These are phyloP conservation scores for Hericium erinaceus DNA, from an alignment of 768 basidiomycete genomes.

Conservation along the genomic window DNA sequence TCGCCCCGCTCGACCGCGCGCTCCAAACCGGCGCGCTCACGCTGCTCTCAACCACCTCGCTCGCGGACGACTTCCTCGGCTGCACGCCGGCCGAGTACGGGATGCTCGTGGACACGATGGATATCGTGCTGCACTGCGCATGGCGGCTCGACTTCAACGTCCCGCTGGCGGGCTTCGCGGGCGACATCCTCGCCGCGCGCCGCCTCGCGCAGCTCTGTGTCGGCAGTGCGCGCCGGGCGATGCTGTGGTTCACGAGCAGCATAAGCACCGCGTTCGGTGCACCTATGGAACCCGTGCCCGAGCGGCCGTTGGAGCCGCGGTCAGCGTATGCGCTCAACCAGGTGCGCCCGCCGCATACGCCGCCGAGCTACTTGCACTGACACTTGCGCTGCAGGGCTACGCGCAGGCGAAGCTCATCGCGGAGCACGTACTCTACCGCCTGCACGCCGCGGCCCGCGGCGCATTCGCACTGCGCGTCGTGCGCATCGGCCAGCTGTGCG, in stretches of 20 bases:
- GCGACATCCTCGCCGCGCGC: not conserved
- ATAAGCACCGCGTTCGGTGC: not conserved
- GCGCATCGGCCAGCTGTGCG: constrained; percentile 1
- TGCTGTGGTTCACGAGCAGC: not conserved
- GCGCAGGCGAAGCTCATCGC: not conserved
- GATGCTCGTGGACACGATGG: not conserved
- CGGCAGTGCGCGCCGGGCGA: not conserved
- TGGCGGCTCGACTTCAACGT: constrained; percentile 3
- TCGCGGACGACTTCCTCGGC: not conserved
- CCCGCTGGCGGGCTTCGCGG: not conserved
- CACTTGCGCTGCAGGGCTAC: not conserved
- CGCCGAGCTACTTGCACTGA: not conserved
- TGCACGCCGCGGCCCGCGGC: not conserved
- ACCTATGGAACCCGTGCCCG: not conserved
- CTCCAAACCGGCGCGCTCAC: not conserved
- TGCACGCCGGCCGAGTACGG: not conserved
- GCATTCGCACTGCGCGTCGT: not conserved
- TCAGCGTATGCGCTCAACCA: not conserved
- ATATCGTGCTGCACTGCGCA: not conserved
- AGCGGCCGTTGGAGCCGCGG: not conserved
- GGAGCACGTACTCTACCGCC: not conserved
- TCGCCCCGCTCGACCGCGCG: not conserved
- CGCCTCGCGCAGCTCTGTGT: not conserved
- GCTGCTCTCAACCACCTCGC: not conserved
- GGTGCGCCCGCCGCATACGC: not conserved